phyloP scores from a whole-genome alignment of 345 rosid genomes.

The Eucalyptus dawsonii region DNA sequence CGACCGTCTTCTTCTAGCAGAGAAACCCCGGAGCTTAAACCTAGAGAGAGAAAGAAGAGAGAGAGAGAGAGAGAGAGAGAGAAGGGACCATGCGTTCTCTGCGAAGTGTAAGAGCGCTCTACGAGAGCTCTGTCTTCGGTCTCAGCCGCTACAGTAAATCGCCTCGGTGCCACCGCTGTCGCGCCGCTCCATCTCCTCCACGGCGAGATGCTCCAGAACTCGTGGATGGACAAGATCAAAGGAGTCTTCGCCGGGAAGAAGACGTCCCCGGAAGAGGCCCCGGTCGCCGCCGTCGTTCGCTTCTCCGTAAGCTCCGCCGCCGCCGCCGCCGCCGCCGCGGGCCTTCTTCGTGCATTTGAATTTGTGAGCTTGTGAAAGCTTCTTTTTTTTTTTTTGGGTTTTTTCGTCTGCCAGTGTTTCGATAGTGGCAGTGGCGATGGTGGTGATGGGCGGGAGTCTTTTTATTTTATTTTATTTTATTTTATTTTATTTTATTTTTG shows the following conservation, averaged over 20 bases:
- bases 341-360: neutral
- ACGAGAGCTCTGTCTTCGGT: neutral
- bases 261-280: conserved; percentile 17
- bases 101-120: neutral
- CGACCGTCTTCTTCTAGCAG: neutral
- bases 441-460: neutral
- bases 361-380: neutral
- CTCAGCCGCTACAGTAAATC: neutral
- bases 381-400: neutral
- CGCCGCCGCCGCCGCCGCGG: neutral
- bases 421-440: neutral
- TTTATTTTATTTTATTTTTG: neutral
- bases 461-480: neutral
- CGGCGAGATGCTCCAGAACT: conserved; percentile 21
- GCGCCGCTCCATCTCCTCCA: conserved; percentile 53
- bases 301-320: conserved; percentile 52
- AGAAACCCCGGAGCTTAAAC: neutral
- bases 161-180: conserved; percentile 12
- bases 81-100: neutral
- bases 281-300: conserved; percentile 24
- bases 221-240: conserved; percentile 84
- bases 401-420: neutral
- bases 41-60: neutral
- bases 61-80: no score
- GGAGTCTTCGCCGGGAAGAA: conserved; percentile 72